Evolutionary conservation across 371 early-diverging fungal genomes (phyloP), one percentile per base, ranked within the genome.

Genomic region (Mortierella sp.): DNA sequence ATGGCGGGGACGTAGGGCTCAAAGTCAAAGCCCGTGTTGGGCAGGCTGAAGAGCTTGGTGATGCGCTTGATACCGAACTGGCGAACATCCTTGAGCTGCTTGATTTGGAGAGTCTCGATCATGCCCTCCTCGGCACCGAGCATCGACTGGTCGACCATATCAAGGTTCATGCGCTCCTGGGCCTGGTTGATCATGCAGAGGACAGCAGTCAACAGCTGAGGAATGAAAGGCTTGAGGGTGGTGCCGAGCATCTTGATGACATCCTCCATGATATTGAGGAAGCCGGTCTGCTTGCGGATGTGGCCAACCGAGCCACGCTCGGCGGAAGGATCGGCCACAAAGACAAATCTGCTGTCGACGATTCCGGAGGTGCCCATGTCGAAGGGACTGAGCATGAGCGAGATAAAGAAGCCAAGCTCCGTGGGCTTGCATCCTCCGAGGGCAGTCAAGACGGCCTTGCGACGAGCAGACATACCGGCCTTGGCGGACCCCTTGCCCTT

Each of bases 371-470:
- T 65, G 27, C 82, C 78, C n/a, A 75, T 35, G 41, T 79, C 81
- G 54, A 97, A 98, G 5, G 97, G 95, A 74, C 91, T 93, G 27
- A 98, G 80, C 79, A 98, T 95, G 71, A 99, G 90, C 54, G 95
- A 92, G 27, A 97, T 81, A 75, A 99, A 95, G 44, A 89, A 86
- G 48, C 88, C 89, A 24, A 97, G 90, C 79, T 98, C 97, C 11
- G 87, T 83, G 27, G 89, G 88, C 21, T 89, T 84, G 71, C 96
- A 91, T 21, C 92, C 91, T 24, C 95, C 90, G 27, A 98, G 88
- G 60, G 95, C 96, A 7, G 93, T 88, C 71, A 98, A 88, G 70
- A 98, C 95, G 14, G 97, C 96, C 58, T 89, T 90, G 70, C 97
- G 92, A 12, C 98, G 93, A 0, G 94, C 90, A 43, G 88, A 87